These are phyloP conservation scores for Penicillium sp. DNA, from an alignment of 2,329 filamentous ascomycete genomes.

Conservation along the genomic window DNA sequence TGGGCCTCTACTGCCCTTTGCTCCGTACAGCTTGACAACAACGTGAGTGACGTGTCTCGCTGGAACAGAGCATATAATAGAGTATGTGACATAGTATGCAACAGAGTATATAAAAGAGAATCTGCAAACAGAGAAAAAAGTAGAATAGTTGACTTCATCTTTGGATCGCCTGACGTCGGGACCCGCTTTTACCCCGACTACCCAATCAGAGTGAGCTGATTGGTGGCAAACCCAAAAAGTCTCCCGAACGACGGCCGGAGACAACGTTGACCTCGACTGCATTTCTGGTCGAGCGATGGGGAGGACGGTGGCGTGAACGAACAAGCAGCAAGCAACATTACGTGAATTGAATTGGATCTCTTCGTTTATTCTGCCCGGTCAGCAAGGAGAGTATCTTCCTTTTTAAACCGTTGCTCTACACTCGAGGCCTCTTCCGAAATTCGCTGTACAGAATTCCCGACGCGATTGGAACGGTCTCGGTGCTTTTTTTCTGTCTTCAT, in stretches of 20 bases:
- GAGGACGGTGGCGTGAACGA: neutral
- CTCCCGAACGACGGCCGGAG: neutral
- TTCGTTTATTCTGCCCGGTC: neutral
- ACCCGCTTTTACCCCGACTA: constrained; percentile 4
- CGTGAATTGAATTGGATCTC: neutral
- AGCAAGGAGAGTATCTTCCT: too few species aligned
- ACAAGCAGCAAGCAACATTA: neutral
- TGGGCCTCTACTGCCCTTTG: too few species aligned
- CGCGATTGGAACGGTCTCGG: neutral
- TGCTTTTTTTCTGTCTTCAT: neutral
- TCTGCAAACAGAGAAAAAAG: neutral
- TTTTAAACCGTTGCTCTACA: too few species aligned
- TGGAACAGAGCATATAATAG: too few species aligned
- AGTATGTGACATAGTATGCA: too few species aligned
- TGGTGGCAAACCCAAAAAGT: constrained; percentile 5
- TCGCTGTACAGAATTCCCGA: neutral
- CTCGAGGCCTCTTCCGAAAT: neutral
- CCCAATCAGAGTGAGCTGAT: constrained; percentile 5
- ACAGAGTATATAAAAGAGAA: too few species aligned
- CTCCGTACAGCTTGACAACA: too few species aligned
- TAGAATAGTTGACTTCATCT: neutral
- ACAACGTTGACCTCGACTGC: neutral
- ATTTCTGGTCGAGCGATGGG: neutral
- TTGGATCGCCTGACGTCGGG: constrained; percentile 7
- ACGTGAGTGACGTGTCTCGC: too few species aligned